Percentiles rank a stretch among this genome's conserved stretches.
phyloP scores from a whole-genome alignment of 305 asterid genomes.

The Galium porrigens region DNA sequence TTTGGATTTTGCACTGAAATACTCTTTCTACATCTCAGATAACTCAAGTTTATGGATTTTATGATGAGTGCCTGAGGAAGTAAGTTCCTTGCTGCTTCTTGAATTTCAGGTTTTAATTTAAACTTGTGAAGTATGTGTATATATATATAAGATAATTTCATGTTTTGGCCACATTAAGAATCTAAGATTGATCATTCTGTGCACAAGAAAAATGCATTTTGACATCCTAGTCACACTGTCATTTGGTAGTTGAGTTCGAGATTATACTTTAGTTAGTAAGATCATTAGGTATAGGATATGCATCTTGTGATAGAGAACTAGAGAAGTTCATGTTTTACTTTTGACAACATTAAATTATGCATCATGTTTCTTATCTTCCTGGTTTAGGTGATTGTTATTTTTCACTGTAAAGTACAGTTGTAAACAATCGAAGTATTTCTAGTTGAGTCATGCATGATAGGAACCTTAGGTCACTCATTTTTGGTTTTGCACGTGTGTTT shows the following conservation, averaged over 20 bases:
- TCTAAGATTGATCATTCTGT: background rate
- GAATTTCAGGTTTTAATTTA: background rate
- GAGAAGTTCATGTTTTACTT: background rate
- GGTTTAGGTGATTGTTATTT: background rate
- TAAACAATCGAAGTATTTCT: background rate
- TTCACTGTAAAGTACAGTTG: background rate
- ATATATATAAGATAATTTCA: background rate
- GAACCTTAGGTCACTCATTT: background rate
- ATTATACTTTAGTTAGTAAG: background rate
- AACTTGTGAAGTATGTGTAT: background rate
- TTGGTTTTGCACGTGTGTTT: background rate
- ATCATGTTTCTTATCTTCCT: background rate
- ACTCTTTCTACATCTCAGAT: slow-evolving; percentile 39
- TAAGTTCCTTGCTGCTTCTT: slow-evolving; percentile 32
- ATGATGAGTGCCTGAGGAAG: slow-evolving; percentile 93
- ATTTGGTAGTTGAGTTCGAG: too few species aligned
- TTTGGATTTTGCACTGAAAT: slow-evolving; percentile 11
- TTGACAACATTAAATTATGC: background rate
- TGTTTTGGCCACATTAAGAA: background rate
- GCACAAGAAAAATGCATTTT: background rate
- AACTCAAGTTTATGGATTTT: slow-evolving; percentile 88
- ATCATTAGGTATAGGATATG: background rate
- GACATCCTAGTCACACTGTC: background rate
- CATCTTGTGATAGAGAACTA: background rate
- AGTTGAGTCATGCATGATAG: background rate